Base-by-base conservation (phyloP, 2,329 filamentous ascomycete genomes). In the Alternaria alternata region DNA sequence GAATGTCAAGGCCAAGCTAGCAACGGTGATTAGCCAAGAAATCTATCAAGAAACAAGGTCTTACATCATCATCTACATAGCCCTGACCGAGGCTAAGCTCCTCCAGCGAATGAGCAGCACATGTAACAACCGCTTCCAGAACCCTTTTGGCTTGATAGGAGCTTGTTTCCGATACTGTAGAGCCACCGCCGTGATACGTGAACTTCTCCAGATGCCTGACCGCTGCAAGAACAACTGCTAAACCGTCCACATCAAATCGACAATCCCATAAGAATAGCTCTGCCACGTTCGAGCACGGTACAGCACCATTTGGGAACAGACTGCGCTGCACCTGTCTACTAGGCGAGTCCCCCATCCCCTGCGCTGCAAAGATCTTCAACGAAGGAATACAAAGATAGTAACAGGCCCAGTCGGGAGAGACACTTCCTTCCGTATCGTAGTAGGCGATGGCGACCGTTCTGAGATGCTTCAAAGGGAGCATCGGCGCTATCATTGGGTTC, bases 401-500 rank as follows among this genome's bases (percentile, higher is more conserved):
- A 5, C 54, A 46, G 11, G 55, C 59, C 65, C 64, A 68, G 7
- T 60, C 51, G 2, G 55, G 5, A 28, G 24, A 6, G 18, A 51
- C 61, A 12, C 28, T 14, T 16, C 16, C n/a, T 34, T 68, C 65
- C 2, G 55, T 54, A 16, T 63, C 61, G 9, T 44, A 38, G 7
- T 64, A 59, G 11, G 57, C 52, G 5, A 70, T 34, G n/a, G 62
- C 55, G 14, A 53, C 65, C 16, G 54, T 57, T 5, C 49, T 57
- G 7, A 70, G 62, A 18, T 55, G 64, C 46, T 65, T 60, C 24
- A 70, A 39, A 3, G 65, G 64, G 20, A 68, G 53, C 9, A 24
- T 36, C 7, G 48, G 39, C 7, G 60, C 52, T 11, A 48, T n/a
- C 7, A 26, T 14, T 5, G 59, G 55, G 14, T 61, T 28, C 20